Base-by-base conservation (phyloP, 192 early-diverging fungal genomes). In the Backusella australiensis region DNA sequence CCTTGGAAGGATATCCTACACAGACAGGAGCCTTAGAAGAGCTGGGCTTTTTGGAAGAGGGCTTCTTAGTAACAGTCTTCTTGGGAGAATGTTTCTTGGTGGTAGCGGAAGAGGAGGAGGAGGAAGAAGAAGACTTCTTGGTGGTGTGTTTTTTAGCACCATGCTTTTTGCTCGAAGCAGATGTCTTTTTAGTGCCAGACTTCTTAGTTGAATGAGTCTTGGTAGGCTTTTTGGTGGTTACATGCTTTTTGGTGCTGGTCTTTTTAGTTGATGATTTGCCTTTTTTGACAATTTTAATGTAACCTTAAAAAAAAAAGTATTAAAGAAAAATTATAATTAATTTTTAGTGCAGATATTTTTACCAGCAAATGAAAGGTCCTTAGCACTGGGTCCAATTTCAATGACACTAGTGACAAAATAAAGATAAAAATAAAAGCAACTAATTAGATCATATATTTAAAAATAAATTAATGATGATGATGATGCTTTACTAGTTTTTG, bases 301-400 rank as follows among this genome's bases (percentile, higher is more conserved):
- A 71, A 49, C 69, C 67, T 69, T n/a, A 41, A 63, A 63, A 63
- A 29, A 59, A 26, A 59, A 59, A 59, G 21, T 26, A 59, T 59
- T 59, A 59, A 59, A 59, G 8, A 59, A 59, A 59, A 59, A 56
- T 56, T 63, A 63, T 26, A 63, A 63, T 63, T 63, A 63, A 63
- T 63, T 69, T 69, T 69, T 36, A 69, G 67, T 69, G 4, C 14
- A 21, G 34, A 69, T 69, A 21, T 59, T 34, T 36, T 52, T 72
- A 72, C 71, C 72, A 36, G 56, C 72, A 73, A 73, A 73, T 32
- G 72, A 56, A 63, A 73, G 19, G 56, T 73, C 72, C 34, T 56
- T 38, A 38, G 38, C 36, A 63, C 32, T 73, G 8, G 49, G 72
- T 6, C 72, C 72, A 23, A 42, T 36, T 63, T 73, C 72, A 39